A percentile compares a stretch with the other conserved stretches of the same genome.
Conservation (phyloP, 257 asterid species). For the Solanum piurae region DNA sequence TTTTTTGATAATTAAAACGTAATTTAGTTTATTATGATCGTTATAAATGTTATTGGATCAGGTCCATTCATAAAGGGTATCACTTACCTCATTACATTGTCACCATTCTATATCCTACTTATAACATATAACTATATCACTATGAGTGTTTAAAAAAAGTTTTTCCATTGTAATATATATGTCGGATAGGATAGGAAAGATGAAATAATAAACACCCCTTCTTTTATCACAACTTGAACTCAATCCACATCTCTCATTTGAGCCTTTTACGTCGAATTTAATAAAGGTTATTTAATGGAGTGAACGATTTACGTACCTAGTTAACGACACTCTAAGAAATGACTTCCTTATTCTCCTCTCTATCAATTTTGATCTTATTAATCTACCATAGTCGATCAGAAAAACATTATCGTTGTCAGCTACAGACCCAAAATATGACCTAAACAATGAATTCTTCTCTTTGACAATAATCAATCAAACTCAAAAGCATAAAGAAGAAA, state of each 20-base stretch:
- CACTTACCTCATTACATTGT: not conserved
- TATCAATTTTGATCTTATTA: not conserved
- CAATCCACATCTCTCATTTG: too few species aligned
- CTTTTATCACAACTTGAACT: too few species aligned
- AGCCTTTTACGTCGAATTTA: fast-evolving
- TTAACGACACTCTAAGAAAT: not conserved
- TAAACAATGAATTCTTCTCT: not conserved
- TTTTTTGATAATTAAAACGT: not conserved
- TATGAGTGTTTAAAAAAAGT: not conserved
- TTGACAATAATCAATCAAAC: not conserved
- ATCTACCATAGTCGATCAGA: not conserved
- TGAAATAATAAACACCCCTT: too few species aligned
- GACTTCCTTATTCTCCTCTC: not conserved
- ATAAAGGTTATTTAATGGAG: too few species aligned
- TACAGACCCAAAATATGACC: not conserved
- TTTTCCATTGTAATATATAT: not conserved
- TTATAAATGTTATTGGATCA: not conserved
- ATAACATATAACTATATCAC: too few species aligned
- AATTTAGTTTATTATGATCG: too few species aligned
- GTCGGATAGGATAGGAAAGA: not conserved
- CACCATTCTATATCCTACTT: not conserved
- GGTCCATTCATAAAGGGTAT: not conserved
- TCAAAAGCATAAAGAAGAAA: not conserved
- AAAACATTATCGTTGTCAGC: not conserved
- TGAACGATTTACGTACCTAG: not conserved